Conservation (phyloP, 495 filamentous ascomycete genomes). For the Penicillium steckii region DNA sequence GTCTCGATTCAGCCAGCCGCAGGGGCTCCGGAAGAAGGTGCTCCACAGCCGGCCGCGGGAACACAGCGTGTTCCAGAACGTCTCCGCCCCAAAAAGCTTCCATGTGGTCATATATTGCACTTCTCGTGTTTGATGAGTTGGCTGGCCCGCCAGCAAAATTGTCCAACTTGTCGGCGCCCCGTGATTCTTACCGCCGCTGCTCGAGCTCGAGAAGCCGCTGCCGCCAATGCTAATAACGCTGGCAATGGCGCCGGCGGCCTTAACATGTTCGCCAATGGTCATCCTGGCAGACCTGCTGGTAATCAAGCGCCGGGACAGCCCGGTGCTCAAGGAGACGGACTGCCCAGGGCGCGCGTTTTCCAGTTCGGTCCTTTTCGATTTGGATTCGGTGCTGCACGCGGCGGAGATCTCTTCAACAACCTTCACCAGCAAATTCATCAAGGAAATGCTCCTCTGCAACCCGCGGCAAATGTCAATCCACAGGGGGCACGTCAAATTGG, state of each 20-base stretch:
- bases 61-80: slow-evolving; percentile 62
- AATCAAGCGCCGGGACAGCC: slow-evolving; percentile 29
- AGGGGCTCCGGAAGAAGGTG: slow-evolving; percentile 35
- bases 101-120: slow-evolving; percentile 93
- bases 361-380: slow-evolving; percentile 59
- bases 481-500: slow-evolving; percentile 39
- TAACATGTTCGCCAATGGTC: too few relatives aligned
- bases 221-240: slow-evolving; percentile 24
- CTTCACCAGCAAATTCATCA: slow-evolving; percentile 50
- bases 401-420: slow-evolving; percentile 52
- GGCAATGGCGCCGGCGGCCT: slow-evolving; percentile 27
- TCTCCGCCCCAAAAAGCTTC: slow-evolving; percentile 88
- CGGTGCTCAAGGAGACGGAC: slow-evolving; percentile 30
- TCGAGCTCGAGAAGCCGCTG: slow-evolving; percentile 26
- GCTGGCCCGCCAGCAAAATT: slow-evolving; percentile 97
- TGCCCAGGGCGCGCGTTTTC: slow-evolving; percentile 47
- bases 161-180: slow-evolving; percentile 87
- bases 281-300: slow-evolving; percentile 24
- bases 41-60: slow-evolving; percentile 8
- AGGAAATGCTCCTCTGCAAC: slow-evolving; percentile 35
- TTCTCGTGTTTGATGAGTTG: slow-evolving; percentile 92
- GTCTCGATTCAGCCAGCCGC: slow-evolving; percentile 56
- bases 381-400: slow-evolving; percentile 55
- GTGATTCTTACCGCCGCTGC: slow-evolving; percentile 52
- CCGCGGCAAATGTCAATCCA: slow-evolving; percentile 29